Evolutionary conservation across 805 yeast species (phyloP), one percentile per base, ranked within the genome.

Genomic region (baker's yeast (Saccharomyces cerevisiae)): DNA sequence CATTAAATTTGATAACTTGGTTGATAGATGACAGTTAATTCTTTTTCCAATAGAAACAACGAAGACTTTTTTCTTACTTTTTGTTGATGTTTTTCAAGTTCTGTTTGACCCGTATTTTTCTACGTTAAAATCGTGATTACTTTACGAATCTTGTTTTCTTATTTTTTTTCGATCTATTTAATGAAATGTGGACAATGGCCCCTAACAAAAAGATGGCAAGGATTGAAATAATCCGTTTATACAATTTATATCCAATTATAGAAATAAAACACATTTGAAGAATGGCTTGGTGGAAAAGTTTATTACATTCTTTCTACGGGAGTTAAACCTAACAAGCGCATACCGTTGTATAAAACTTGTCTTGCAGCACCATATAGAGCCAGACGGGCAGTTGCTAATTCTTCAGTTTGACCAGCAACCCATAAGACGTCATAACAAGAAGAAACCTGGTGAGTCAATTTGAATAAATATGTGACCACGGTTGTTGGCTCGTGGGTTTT

Each of bases 241-340:
- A 31, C 17, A 31, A 31, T 6, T 31, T 31, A 31, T 6, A 31
- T 13, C n/a, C 36, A 14, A 22, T 17, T 36, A 36, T 24, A 36
- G 24, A 36, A 36, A 4, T 21, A 9, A 24, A 17, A 22, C 17
- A 36, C 17, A 36, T 14, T 9, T 21, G 13, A 36, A 36, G 43
- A 21, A 17, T 3, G 11, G 4, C 10, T 36, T 2, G 13, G 6
- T 36, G 24, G 11, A n/a, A 17, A 21, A n/a, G 8, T 6, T 6
- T 26, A 29, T 73, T 77, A 92, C 98, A 92, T 92, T 81, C 98
- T 85, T 66, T 91, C 96, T 55, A 92, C 98, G 21, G 99, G 98
- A 48, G 97, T 91, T 70, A 94, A 79, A 54, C 97, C 96, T 66
- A 92, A 76, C 68, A 92, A 75, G 48, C 76, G 76, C 90, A 92